Percentiles rank a stretch among this genome's conserved stretches.
Conservation (phyloP, 257 asterid genomes). For the Paulownia fortunei region DNA sequence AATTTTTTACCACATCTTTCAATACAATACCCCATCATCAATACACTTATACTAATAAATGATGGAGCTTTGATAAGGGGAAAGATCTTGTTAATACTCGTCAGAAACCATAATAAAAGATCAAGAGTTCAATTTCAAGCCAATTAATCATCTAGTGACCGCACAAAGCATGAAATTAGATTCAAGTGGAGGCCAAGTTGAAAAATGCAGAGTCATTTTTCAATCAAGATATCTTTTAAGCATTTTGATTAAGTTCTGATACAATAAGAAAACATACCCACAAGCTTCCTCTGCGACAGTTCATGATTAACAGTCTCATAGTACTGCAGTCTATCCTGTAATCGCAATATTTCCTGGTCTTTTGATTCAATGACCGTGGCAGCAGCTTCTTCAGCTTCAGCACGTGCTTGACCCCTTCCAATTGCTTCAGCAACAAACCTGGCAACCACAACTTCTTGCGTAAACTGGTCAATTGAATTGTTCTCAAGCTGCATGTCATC, state of each 20-base stretch:
- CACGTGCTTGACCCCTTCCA: constrained; percentile 62
- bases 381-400: constrained; percentile 65
- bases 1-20: not conserved
- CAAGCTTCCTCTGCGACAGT: constrained; percentile 76
- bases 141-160: not conserved
- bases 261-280: constrained; percentile 51
- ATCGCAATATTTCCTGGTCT: constrained; percentile 66
- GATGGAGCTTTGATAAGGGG: not conserved
- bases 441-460: constrained; percentile 54
- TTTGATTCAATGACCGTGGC: constrained; percentile 54
- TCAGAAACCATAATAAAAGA: not conserved
- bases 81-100: not conserved
- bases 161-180: not conserved
- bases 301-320: constrained; percentile 75
- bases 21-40: not conserved
- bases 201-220: not conserved
- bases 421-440: constrained; percentile 67
- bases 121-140: not conserved
- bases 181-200: not conserved
- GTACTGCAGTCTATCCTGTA: constrained; percentile 66
- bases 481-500: constrained; percentile 33
- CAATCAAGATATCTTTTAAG: not conserved
- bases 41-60: not conserved
- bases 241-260: not conserved
- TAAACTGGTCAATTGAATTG: constrained; percentile 43